A percentile compares a stretch with the other conserved stretches of the same genome.
Evolutionary conservation across 2,329 filamentous ascomycete species (phyloP).

Genomic region (Ophiostoma ulmi): DNA sequence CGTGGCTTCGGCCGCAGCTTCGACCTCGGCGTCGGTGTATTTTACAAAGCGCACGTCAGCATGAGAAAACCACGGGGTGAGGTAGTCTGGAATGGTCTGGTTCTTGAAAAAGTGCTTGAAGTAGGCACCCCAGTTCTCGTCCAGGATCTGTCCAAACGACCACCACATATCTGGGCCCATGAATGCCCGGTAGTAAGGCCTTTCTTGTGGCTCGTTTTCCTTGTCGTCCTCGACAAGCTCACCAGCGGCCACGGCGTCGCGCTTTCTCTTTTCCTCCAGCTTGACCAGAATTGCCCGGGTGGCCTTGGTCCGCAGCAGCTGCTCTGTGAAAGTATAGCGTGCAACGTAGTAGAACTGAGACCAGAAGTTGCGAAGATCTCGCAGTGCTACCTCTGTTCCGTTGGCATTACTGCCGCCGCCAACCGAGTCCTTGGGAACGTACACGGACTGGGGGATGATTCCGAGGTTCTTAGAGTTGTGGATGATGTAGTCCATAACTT

Average conservation of each 20-base stretch:
- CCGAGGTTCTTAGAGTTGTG: neutral
- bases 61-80: neutral
- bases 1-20: neutral
- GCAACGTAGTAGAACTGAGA: neutral
- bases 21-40: neutral
- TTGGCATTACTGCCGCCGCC: neutral
- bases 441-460: neutral
- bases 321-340: neutral
- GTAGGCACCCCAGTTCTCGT: neutral
- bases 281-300: neutral
- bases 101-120: neutral
- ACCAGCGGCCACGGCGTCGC: neutral
- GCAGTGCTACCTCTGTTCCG: neutral
- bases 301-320: slow-evolving; percentile 7
- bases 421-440: neutral
- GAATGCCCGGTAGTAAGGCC: neutral
- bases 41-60: neutral
- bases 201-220: neutral
- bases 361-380: slow-evolving; percentile 4
- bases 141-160: neutral
- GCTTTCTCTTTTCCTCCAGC: neutral
- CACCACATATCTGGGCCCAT: slow-evolving; percentile 7
- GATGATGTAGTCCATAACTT: neutral
- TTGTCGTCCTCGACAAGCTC: neutral
- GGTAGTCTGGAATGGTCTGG: neutral